These are phyloP conservation scores for Haplosporangium sp. DNA, from an alignment of 371 early-diverging fungal genomes.

Conservation along the genomic window DNA sequence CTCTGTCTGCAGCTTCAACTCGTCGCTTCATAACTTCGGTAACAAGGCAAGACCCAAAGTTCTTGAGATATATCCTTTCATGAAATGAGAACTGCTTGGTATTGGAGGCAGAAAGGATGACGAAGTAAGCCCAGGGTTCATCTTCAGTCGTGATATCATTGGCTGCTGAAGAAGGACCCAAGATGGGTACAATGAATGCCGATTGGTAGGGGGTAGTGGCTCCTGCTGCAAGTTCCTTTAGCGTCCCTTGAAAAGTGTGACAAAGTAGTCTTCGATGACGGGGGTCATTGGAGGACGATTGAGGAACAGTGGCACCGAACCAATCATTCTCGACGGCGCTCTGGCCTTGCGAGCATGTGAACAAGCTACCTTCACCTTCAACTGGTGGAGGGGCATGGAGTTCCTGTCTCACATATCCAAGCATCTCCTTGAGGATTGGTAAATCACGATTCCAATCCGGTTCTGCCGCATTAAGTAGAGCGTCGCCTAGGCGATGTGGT, in stretches of 20 bases:
- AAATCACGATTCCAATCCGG: slow-evolving; percentile 45
- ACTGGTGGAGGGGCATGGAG: slow-evolving; percentile 7
- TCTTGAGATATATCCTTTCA: slow-evolving; percentile 56
- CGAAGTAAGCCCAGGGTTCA: slow-evolving; percentile 56
- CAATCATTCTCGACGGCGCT: slow-evolving; percentile 42
- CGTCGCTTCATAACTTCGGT: slow-evolving; percentile 58
- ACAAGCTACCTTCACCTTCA: slow-evolving; percentile 19
- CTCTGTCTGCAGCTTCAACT: slow-evolving; percentile 58
- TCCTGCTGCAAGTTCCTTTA: slow-evolving; percentile 34
- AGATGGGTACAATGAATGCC: slow-evolving; percentile 51
- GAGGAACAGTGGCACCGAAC: slow-evolving; percentile 18
- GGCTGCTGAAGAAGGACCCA: slow-evolving; percentile 28
- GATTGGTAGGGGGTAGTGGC: slow-evolving; percentile 38
- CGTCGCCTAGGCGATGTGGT: slow-evolving; percentile 46
- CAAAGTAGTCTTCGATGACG: slow-evolving; percentile 26
- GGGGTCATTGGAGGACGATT: slow-evolving; percentile 14
- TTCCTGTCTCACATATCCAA: slow-evolving; percentile 46
- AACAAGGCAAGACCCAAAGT: slow-evolving; percentile 58
- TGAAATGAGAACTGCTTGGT: slow-evolving; percentile 56
- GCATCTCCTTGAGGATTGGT: slow-evolving; percentile 48
- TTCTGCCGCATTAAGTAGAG: slow-evolving; percentile 36
- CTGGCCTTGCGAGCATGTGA: slow-evolving; percentile 22
- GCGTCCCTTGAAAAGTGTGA: slow-evolving; percentile 54
- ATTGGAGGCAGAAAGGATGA: slow-evolving; percentile 50
- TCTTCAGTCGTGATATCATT: slow-evolving; percentile 9